These are phyloP conservation scores for Cicer judaicum DNA, from an alignment of 306 rosid genomes.

Conservation along the genomic window DNA sequence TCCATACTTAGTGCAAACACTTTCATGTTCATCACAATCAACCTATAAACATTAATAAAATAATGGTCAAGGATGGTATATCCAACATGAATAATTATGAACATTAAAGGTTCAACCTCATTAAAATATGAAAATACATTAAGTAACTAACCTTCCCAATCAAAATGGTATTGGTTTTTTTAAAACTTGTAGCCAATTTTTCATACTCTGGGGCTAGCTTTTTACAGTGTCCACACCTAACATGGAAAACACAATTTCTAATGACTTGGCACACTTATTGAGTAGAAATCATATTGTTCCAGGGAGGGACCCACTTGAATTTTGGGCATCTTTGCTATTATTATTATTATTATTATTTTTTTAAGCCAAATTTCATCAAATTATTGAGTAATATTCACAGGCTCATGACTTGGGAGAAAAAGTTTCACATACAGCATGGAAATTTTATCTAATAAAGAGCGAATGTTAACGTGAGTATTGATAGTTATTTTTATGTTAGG, in stretches of 20 bases:
- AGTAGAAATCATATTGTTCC: no score
- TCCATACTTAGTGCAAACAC: conserved; percentile 72
- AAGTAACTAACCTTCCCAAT: conserved; percentile 70
- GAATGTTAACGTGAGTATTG: not conserved
- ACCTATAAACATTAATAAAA: conserved; percentile 51
- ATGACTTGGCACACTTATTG: not conserved
- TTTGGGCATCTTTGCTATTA: no score
- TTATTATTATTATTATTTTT: no score
- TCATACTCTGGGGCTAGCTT: conserved; percentile 90
- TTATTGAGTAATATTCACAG: not conserved
- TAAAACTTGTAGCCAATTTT: conserved; percentile 77
- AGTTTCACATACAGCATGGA: not conserved
- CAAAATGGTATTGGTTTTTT: conserved; percentile 66
- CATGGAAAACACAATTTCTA: not conserved
- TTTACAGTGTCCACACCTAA: conserved; percentile 97
- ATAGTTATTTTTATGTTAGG: no score
- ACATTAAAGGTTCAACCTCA: conserved; percentile 13
- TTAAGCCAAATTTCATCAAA: not conserved
- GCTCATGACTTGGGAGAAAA: no score
- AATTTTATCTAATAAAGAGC: not conserved
- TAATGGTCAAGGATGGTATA: not conserved
- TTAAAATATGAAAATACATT: not conserved
- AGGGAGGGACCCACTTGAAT: no score
- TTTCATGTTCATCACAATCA: conserved; percentile 92
- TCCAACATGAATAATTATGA: not conserved